phyloP scores from a whole-genome alignment of 2,329 filamentous ascomycete species.

The Aureobasidium lini region DNA sequence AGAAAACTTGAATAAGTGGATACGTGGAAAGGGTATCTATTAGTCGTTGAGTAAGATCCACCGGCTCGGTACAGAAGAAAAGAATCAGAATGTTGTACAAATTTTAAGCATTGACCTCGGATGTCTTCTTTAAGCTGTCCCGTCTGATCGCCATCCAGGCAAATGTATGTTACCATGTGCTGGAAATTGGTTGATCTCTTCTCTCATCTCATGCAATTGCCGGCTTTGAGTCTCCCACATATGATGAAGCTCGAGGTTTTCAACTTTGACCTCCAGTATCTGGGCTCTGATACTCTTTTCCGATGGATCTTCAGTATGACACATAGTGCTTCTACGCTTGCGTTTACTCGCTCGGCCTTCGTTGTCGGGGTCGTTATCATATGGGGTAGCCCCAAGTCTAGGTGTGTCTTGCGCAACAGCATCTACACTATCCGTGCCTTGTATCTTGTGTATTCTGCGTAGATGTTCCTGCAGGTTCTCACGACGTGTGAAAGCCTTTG shows the following conservation, averaged over 20 bases:
- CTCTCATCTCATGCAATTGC: not conserved
- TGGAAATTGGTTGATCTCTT: not conserved
- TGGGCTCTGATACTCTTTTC: constrained; percentile 29
- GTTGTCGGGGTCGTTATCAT: constrained; percentile 15
- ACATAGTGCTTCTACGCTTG: constrained; percentile 3
- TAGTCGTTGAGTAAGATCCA: no score
- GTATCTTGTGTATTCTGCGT: constrained; percentile 63
- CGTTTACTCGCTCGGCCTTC: not conserved
- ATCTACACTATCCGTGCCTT: constrained; percentile 1
- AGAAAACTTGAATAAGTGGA: no score
- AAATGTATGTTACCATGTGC: not conserved
- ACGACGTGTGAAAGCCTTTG: constrained; percentile 79
- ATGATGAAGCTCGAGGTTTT: constrained; percentile 28
- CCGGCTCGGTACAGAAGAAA: no score
- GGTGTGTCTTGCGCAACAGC: constrained; percentile 15
- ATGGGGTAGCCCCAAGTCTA: constrained; percentile 16
- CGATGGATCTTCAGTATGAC: constrained; percentile 14
- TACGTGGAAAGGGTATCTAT: no score
- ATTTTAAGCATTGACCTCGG: no score
- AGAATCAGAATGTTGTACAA: no score
- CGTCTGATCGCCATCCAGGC: not conserved
- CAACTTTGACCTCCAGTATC: constrained; percentile 28
- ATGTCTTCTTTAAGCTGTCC: not conserved
- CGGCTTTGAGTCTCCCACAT: not conserved
- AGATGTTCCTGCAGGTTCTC: constrained; percentile 94